Conservation (phyloP, 371 early-diverging fungal species). For the Lichtheimia ramosa region DNA sequence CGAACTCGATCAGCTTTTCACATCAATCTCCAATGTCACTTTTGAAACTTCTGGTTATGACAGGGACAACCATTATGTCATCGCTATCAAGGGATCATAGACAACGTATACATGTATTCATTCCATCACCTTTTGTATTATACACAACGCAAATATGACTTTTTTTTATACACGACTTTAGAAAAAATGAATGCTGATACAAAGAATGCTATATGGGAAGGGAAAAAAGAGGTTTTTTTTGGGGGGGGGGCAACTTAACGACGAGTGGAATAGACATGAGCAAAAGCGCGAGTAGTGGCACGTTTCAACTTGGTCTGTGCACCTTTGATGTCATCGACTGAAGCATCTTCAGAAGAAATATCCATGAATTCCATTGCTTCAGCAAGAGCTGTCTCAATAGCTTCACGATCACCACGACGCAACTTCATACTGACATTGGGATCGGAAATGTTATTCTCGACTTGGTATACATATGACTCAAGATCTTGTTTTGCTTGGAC, state of each 20-base stretch:
- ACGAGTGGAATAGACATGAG: constrained; percentile 60
- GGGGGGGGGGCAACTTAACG: constrained; percentile 46
- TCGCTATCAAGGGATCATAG: constrained; percentile 35
- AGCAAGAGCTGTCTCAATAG: constrained; percentile 84
- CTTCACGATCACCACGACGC: constrained; percentile 83
- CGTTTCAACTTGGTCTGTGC: constrained; percentile 93
- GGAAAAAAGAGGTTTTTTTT: not conserved
- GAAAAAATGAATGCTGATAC: not conserved
- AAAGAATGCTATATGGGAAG: not conserved
- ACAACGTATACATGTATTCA: not conserved
- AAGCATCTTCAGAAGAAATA: constrained; percentile 70
- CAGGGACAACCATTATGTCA: constrained; percentile 91
- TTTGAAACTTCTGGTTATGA: constrained; percentile 83
- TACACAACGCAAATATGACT: not conserved
- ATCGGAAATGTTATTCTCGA: constrained; percentile 81
- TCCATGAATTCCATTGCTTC: constrained; percentile 89
- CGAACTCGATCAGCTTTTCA: constrained; percentile 77
- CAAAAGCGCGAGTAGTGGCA: constrained; percentile 76
- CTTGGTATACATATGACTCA: constrained; percentile 87
- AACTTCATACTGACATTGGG: constrained; percentile 77
- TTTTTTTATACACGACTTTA: constrained; percentile 3
- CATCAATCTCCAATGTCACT: not conserved
- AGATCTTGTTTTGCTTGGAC: constrained; percentile 86
- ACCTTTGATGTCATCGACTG: constrained; percentile 85
- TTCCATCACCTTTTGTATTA: not conserved